A percentile compares a stretch with the other conserved stretches of the same genome.
These are phyloP conservation scores for Botrytis elliptica DNA, from an alignment of 2,329 filamentous ascomycete genomes.

Conservation along the genomic window DNA sequence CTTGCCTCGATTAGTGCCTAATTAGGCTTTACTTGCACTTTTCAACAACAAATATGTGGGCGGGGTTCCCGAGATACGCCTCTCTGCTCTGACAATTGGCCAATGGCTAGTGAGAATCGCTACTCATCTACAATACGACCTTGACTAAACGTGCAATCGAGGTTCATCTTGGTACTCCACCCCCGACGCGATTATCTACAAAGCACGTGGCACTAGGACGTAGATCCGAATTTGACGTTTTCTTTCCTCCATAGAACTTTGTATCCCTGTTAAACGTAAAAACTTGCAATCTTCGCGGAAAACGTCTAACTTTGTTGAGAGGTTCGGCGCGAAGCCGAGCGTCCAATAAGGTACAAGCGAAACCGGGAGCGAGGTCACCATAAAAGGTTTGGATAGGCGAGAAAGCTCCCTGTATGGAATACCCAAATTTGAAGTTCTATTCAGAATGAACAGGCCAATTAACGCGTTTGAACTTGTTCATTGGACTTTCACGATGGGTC, in stretches of 20 bases:
- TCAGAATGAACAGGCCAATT: background rate
- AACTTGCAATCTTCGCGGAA: background rate
- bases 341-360: background rate
- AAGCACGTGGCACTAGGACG: background rate
- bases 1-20: background rate
- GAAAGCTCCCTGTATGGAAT: background rate
- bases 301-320: background rate
- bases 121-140: background rate
- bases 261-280: background rate
- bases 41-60: background rate
- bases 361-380: background rate
- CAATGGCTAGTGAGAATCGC: background rate
- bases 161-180: background rate
- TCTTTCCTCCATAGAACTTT: background rate
- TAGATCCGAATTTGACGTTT: background rate
- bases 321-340: background rate
- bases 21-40: too few species aligned
- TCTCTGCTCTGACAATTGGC: background rate
- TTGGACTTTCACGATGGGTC: background rate
- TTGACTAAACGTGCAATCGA: background rate
- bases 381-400: background rate
- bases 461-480: background rate
- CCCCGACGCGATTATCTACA: background rate
- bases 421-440: background rate
- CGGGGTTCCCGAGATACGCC: background rate